Conservation (phyloP, 192 early-diverging fungal genomes). For the Backusella morwellensis region DNA sequence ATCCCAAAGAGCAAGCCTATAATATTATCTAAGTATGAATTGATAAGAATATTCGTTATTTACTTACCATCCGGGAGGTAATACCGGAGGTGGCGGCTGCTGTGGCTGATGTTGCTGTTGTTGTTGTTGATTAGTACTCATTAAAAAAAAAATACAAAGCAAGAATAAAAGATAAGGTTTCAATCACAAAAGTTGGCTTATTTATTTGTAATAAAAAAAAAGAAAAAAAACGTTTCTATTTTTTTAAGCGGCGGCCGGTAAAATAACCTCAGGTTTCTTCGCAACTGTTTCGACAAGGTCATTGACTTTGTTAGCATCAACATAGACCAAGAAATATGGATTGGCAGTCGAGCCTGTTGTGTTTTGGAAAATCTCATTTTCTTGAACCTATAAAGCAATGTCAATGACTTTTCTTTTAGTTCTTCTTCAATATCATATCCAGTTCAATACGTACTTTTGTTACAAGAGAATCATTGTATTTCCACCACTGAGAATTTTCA, state of each 20-base stretch:
- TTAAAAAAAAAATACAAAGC: background rate
- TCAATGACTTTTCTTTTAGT: background rate
- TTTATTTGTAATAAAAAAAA: background rate
- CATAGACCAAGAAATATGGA: constrained; percentile 75
- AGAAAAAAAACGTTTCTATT: background rate
- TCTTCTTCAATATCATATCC: background rate
- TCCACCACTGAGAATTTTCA: constrained; percentile 58
- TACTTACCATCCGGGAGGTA: constrained; percentile 27
- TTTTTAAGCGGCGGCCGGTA: background rate
- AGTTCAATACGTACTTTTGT: constrained; percentile 40
- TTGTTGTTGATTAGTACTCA: background rate
- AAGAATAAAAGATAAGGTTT: constrained; percentile 9
- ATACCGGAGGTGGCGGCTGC: background rate
- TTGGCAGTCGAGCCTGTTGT: constrained; percentile 56
- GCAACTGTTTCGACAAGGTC: constrained; percentile 15
- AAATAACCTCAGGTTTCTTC: background rate
- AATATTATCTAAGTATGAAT: background rate
- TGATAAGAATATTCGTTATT: background rate
- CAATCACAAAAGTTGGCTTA: background rate
- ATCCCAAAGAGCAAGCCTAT: constrained; percentile 29
- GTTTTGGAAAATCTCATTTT: constrained; percentile 55
- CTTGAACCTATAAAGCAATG: constrained; percentile 35
- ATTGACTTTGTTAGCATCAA: constrained; percentile 19
- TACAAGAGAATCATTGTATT: constrained; percentile 74
- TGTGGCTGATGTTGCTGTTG: background rate